Evolutionary conservation across 2,329 filamentous ascomycete species (phyloP).

Genomic region (Cladosporium sp.): DNA sequence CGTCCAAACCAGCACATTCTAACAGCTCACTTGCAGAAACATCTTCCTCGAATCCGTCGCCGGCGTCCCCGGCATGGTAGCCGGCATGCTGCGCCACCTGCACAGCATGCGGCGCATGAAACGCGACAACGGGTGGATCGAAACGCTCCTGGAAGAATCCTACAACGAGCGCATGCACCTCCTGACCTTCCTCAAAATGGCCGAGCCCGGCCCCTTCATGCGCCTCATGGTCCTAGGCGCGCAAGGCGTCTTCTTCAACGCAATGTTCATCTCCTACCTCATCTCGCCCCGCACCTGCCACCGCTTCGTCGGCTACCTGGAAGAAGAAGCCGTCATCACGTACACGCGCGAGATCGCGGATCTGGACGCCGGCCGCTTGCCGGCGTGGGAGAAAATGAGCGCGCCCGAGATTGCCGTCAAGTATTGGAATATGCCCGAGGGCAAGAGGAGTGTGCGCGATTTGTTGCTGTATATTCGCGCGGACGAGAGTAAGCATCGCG

Average conservation of each 20-base stretch:
- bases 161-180: slow-evolving; percentile 71
- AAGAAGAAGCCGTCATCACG: slow-evolving; percentile 94
- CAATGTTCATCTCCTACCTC: slow-evolving; percentile 83
- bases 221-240: slow-evolving; percentile 84
- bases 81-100: slow-evolving; percentile 86
- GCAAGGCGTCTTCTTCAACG: slow-evolving; percentile 96
- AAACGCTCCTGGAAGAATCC: slow-evolving; percentile 33
- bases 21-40: slow-evolving; percentile 42
- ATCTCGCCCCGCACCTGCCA: slow-evolving; percentile 83
- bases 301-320: slow-evolving; percentile 92
- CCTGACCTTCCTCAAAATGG: slow-evolving; percentile 88
- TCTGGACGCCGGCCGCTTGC: slow-evolving; percentile 76
- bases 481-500: slow-evolving; percentile 74
- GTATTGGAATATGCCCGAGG: slow-evolving; percentile 94
- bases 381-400: slow-evolving; percentile 70
- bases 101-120: slow-evolving; percentile 78
- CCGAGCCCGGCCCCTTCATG: slow-evolving; percentile 83
- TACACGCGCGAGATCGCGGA: slow-evolving; percentile 88
- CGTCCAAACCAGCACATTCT: neutral
- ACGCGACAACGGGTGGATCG: slow-evolving; percentile 91
- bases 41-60: slow-evolving; percentile 94
- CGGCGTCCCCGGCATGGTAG: slow-evolving; percentile 95
- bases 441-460: slow-evolving; percentile 75
- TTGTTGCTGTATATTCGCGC: slow-evolving; percentile 82
- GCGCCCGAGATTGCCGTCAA: slow-evolving; percentile 84